Evolutionary conservation across 345 rosid species (phyloP).

Genomic region (Aquilaria malaccensis): DNA sequence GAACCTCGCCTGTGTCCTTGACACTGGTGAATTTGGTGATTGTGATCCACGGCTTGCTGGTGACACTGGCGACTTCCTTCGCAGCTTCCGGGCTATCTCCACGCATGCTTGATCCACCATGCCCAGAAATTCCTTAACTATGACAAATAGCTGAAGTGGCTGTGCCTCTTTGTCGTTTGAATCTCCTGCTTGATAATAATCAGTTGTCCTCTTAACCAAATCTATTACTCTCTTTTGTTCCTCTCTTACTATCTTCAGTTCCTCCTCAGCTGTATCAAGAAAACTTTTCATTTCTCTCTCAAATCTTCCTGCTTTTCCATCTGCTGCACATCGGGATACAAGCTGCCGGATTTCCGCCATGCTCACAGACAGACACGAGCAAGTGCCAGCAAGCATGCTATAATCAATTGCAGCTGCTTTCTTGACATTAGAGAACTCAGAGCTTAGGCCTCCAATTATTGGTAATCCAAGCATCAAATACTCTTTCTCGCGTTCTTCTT

Average conservation of each 20-base stretch:
- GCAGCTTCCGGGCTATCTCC: conserved; percentile 56
- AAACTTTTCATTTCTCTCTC: conserved; percentile 48
- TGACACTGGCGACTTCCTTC: conserved; percentile 25
- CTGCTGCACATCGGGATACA: conserved; percentile 24
- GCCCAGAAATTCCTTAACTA: conserved; percentile 60
- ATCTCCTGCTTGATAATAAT: conserved; percentile 68
- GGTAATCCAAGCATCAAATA: conserved; percentile 66
- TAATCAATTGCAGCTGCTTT: conserved; percentile 73
- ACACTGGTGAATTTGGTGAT: conserved; percentile 22
- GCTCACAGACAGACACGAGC: conserved; percentile 36
- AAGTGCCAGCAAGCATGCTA: conserved; percentile 33
- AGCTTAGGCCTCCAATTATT: conserved; percentile 61
- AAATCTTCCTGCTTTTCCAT: conserved; percentile 33
- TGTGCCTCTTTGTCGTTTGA: conserved; percentile 32
- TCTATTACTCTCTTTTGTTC: conserved; percentile 57
- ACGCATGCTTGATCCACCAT: conserved; percentile 78
- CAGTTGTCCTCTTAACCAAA: conserved; percentile 61
- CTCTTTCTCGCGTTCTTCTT: conserved; percentile 58
- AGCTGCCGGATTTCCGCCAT: conserved; percentile 34
- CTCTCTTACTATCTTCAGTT: conserved; percentile 32
- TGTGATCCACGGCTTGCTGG: conserved; percentile 19
- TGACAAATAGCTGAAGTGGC: conserved; percentile 54
- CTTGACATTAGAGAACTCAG: conserved; percentile 67
- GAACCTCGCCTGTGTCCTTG: conserved; percentile 39
- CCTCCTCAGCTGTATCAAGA: conserved; percentile 52